Evolutionary conservation across 2,329 filamentous ascomycete species (phyloP).

Genomic region (Camillea tinctor): DNA sequence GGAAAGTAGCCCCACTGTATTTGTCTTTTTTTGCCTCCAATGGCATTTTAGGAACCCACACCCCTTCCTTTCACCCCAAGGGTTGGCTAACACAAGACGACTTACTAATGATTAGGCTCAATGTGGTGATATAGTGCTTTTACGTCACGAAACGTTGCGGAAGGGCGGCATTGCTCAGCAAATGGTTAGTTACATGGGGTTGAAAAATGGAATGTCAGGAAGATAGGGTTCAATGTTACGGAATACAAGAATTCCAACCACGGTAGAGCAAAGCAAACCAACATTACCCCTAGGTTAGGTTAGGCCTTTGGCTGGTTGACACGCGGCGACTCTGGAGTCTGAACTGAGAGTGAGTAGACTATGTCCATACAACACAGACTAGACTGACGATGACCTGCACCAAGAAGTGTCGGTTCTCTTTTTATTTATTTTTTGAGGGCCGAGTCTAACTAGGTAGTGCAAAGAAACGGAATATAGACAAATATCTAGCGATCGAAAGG

Average conservation of each 20-base stretch:
- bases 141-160: slow-evolving; percentile 22
- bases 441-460: too few relatives aligned
- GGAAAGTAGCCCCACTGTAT: slow-evolving; percentile 13
- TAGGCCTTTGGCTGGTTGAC: too few relatives aligned
- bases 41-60: slow-evolving; percentile 1
- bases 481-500: too few relatives aligned
- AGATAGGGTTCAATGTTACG: not conserved
- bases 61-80: slow-evolving; percentile 6
- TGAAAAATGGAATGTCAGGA: slow-evolving; percentile 2
- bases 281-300: too few relatives aligned
- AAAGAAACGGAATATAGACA: too few relatives aligned
- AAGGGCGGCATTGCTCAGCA: slow-evolving; percentile 17
- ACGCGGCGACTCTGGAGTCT: too few relatives aligned
- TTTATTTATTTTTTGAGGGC: too few relatives aligned
- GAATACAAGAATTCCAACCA: not conserved
- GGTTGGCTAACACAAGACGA: not conserved
- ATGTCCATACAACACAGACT: too few relatives aligned
- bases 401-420: too few relatives aligned
- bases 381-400: too few relatives aligned
- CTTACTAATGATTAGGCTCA: not conserved
- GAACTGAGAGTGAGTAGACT: too few relatives aligned
- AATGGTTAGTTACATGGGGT: not conserved
- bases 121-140: slow-evolving; percentile 6
- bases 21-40: slow-evolving; percentile 10
- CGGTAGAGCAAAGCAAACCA: not conserved